phyloP scores from a whole-genome alignment of 2,329 filamentous ascomycete genomes.

The Neonectria magnoliae region DNA sequence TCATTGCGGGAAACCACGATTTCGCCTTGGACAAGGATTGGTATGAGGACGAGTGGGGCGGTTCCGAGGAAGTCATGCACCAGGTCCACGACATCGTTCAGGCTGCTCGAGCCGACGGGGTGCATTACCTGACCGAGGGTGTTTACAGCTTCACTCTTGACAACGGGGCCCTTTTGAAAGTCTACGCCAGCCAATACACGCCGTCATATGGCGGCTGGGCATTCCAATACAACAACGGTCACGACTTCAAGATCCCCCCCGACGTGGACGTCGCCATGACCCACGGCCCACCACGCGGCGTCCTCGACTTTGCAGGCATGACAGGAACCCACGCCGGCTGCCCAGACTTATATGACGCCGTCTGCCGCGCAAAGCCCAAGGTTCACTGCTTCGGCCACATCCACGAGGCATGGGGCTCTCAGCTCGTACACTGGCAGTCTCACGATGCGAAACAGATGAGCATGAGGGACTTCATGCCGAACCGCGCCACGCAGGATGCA shows the following conservation, averaged over 20 bases:
- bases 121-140: constrained; percentile 61
- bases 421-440: constrained; percentile 60
- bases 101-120: constrained; percentile 49
- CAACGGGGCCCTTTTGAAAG: constrained; percentile 59
- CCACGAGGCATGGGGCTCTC: constrained; percentile 69
- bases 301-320: constrained; percentile 55
- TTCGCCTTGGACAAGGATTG: constrained; percentile 51
- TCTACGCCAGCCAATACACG: constrained; percentile 66
- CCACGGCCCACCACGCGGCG: constrained; percentile 63
- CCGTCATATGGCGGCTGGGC: constrained; percentile 58
- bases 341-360: constrained; percentile 55
- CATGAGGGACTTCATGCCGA: constrained; percentile 32
- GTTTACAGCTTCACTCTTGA: constrained; percentile 56
- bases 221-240: constrained; percentile 59
- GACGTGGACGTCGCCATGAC: constrained; percentile 61
- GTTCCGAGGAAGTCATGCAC: constrained; percentile 36
- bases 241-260: constrained; percentile 50
- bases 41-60: constrained; percentile 23
- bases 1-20: constrained; percentile 67
- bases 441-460: background rate
- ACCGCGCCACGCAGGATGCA: constrained; percentile 32
- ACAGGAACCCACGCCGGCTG: constrained; percentile 53
- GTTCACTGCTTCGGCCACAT: constrained; percentile 69
- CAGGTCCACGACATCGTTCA: constrained; percentile 53
- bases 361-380: constrained; percentile 54